Evolutionary conservation across 345 rosid species (phyloP).

Genomic region (Theobroma cacao): DNA sequence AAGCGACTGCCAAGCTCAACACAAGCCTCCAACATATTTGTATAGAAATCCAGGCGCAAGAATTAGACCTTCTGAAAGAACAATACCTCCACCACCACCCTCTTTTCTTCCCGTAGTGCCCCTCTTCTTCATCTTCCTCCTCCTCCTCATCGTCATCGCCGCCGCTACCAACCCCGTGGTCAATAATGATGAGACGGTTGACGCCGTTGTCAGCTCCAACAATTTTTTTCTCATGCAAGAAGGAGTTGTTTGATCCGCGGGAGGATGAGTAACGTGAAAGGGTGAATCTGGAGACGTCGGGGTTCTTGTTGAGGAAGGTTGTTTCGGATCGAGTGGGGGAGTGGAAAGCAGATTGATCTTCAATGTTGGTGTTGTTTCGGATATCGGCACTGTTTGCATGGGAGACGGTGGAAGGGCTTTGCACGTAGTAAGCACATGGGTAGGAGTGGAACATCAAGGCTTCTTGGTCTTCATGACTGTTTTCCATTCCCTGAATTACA

Average conservation of each 20-base stretch:
- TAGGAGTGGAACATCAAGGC: conserved; percentile 30
- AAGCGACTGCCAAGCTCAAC: conserved; percentile 62
- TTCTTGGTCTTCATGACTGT: conserved; percentile 46
- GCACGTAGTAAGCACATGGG: conserved; percentile 62
- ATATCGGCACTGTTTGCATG: conserved; percentile 42
- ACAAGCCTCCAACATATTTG: conserved; percentile 77
- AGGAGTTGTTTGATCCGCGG: conserved; percentile 49
- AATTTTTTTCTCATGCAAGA: conserved; percentile 32
- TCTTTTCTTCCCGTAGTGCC: conserved; percentile 22
- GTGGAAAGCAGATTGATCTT: conserved; percentile 31
- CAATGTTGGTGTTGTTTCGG: conserved; percentile 13
- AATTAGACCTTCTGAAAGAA: conserved; percentile 43
- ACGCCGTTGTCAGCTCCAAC: conserved; percentile 14
- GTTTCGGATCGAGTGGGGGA: conserved; percentile 44
- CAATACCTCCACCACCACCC: conserved; percentile 56
- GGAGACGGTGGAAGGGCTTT: conserved; percentile 72
- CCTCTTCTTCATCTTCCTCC: conserved; percentile 16
- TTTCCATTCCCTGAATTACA: conserved; percentile 20
- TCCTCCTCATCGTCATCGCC: conserved; percentile 11
- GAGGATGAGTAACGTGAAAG: conserved; percentile 52
- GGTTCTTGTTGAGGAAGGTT: conserved; percentile 16
- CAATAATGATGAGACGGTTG: conserved; percentile 47
- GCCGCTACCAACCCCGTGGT: not conserved
- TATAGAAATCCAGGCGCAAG: conserved; percentile 56
- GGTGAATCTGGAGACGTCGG: conserved; percentile 28